Evolutionary conservation across 805 yeast species (phyloP).

Genomic region (Metschnikowia cerradonensis): DNA sequence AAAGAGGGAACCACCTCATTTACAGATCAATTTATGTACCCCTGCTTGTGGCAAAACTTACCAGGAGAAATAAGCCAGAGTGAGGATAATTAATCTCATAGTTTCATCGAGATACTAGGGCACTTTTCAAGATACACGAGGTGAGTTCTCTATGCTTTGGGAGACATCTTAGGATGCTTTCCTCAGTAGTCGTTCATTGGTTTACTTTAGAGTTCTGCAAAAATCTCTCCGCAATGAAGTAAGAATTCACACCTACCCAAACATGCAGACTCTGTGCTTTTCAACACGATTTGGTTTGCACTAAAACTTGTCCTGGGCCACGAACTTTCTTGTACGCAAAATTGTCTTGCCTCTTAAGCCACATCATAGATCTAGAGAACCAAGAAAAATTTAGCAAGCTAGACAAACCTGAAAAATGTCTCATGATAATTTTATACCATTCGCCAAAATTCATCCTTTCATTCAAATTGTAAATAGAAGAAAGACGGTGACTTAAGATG

Average conservation of each 20-base stretch:
- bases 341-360: background rate
- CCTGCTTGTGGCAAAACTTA: background rate
- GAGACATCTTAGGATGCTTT: background rate
- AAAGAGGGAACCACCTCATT: no score
- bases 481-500: background rate
- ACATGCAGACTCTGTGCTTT: background rate
- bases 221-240: background rate
- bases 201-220: background rate
- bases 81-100: background rate
- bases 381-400: background rate
- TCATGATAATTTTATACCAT: background rate
- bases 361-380: background rate
- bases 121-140: background rate
- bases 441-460: background rate
- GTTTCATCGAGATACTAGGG: background rate
- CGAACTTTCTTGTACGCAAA: background rate
- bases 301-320: constrained; percentile 4
- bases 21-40: background rate
- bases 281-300: background rate
- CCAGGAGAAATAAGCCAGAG: background rate
- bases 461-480: background rate
- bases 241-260: background rate
- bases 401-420: background rate
- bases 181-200: background rate
- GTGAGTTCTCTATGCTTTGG: background rate